Percentiles rank a stretch among this genome's conserved stretches.
Evolutionary conservation across 306 rosid genomes (phyloP).

Genomic region (Elaeagnus macrophylla): DNA sequence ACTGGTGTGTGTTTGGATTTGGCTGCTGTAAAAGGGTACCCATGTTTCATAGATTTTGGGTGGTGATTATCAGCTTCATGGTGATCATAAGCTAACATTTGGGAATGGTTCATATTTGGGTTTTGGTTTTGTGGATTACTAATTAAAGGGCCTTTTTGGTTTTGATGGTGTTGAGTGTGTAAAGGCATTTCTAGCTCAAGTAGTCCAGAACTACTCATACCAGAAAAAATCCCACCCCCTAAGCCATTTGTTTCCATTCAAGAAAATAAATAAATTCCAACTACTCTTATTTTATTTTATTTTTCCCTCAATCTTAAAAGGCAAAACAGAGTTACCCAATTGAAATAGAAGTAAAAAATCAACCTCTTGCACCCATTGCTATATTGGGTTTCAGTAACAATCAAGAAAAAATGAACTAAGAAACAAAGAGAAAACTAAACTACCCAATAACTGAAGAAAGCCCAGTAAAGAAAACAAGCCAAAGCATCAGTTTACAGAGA

Average conservation of each 20-base stretch:
- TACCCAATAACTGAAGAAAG: conserved; percentile 25
- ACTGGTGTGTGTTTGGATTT: conserved; percentile 35
- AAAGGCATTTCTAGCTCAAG: conserved; percentile 53
- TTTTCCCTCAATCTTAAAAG: not conserved
- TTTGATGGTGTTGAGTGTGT: conserved; percentile 38
- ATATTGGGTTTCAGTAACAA: conserved; percentile 4
- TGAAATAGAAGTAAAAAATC: not conserved
- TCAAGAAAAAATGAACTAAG: conserved; percentile 2
- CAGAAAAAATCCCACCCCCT: conserved; percentile 50
- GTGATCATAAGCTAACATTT: conserved; percentile 38
- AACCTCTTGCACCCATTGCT: not conserved
- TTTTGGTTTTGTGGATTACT: conserved; percentile 40
- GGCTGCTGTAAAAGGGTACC: conserved; percentile 17
- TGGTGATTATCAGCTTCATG: conserved; percentile 41
- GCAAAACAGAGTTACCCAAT: conserved; percentile 2
- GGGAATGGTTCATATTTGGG: conserved; percentile 29
- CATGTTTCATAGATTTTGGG: conserved; percentile 36
- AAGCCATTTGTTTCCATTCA: conserved; percentile 59
- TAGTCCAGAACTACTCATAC: conserved; percentile 38
- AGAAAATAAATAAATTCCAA: conserved; percentile 1
- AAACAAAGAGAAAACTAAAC: not conserved
- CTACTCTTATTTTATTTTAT: not conserved
- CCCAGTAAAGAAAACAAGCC: conserved; percentile 11
- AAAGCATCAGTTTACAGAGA: conserved; percentile 6
- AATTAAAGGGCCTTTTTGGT: too few species aligned